Evolutionary conservation across 2,329 filamentous ascomycete species (phyloP).

Genomic region (Talaromyces rugulosus): DNA sequence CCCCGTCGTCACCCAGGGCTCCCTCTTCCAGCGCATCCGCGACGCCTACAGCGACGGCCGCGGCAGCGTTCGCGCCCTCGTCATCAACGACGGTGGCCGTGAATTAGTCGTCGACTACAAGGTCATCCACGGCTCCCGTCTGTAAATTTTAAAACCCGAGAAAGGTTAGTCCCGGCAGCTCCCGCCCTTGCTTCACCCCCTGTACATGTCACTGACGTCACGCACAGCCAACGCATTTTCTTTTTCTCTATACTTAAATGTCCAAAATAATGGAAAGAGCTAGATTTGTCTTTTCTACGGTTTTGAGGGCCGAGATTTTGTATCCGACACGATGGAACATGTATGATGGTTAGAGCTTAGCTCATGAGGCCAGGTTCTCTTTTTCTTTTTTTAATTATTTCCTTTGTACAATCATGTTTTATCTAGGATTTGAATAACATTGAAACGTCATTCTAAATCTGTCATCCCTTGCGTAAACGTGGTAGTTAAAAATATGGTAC

Average conservation of each 20-base stretch:
- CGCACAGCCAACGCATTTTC: background rate
- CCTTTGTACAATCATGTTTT: constrained; percentile 15
- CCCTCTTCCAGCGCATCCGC: constrained; percentile 74
- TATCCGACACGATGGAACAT: constrained; percentile 12
- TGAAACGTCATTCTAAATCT: background rate
- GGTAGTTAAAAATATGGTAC: background rate
- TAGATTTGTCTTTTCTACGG: constrained; percentile 4
- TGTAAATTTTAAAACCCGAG: constrained; percentile 9
- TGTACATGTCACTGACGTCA: constrained; percentile 1
- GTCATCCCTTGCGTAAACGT: background rate
- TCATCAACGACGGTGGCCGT: constrained; percentile 87
- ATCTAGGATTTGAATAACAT: background rate
- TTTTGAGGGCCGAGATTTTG: background rate
- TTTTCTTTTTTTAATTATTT: constrained; percentile 9
- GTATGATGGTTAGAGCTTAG: constrained; percentile 10
- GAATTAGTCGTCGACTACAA: constrained; percentile 99
- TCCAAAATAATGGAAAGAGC: background rate
- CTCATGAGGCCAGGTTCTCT: background rate
- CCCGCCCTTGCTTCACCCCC: background rate
- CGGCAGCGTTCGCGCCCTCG: constrained; percentile 89
- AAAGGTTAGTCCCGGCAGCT: constrained; percentile 11
- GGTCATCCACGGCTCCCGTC: constrained; percentile 69
- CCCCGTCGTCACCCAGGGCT: constrained; percentile 90
- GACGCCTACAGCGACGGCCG: constrained; percentile 86
- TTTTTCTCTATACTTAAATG: background rate